These are phyloP conservation scores for Isoetes engelmannii DNA, from an alignment of 83 land plant genomes.

Conservation along the genomic window DNA sequence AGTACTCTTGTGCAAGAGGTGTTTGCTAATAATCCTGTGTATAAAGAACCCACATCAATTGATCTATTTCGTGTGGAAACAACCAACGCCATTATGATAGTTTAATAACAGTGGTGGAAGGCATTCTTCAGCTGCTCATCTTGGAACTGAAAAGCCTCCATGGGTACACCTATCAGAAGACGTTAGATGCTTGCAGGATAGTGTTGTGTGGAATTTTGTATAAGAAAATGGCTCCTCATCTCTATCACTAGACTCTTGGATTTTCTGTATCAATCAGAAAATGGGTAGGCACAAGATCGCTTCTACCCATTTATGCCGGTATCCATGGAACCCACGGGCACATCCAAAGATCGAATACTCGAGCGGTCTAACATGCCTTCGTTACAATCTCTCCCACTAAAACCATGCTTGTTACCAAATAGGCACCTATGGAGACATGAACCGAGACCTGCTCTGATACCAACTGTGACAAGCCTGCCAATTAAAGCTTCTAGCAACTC, in stretches of 20 bases:
- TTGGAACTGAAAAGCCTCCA: slow-evolving; percentile 69
- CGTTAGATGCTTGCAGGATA: slow-evolving; percentile 60
- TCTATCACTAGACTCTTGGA: slow-evolving; percentile 13
- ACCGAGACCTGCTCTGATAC: too few relatives aligned
- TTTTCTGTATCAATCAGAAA: not conserved
- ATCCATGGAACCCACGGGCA: too few relatives aligned
- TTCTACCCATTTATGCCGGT: too few relatives aligned
- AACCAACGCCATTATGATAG: not conserved
- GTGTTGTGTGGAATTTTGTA: slow-evolving; percentile 35
- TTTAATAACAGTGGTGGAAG: slow-evolving; percentile 49
- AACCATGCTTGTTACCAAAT: too few relatives aligned
- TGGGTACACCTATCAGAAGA: slow-evolving; percentile 76
- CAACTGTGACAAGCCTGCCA: too few relatives aligned
- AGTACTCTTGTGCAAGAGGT: slow-evolving; percentile 2
- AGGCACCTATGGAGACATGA: too few relatives aligned
- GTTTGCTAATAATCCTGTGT: slow-evolving; percentile 8
- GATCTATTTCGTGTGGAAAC: not conserved
- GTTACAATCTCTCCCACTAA: too few relatives aligned
- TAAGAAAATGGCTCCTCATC: slow-evolving; percentile 20
- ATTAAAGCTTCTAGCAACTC: too few relatives aligned
- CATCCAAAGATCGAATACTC: too few relatives aligned
- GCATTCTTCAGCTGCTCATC: slow-evolving; percentile 66
- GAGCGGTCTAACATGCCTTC: too few relatives aligned
- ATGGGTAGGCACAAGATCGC: not conserved
- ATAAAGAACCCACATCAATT: not conserved